phyloP scores from a whole-genome alignment of 2,329 filamentous ascomycete genomes.

The Colletotrichum camelliae region DNA sequence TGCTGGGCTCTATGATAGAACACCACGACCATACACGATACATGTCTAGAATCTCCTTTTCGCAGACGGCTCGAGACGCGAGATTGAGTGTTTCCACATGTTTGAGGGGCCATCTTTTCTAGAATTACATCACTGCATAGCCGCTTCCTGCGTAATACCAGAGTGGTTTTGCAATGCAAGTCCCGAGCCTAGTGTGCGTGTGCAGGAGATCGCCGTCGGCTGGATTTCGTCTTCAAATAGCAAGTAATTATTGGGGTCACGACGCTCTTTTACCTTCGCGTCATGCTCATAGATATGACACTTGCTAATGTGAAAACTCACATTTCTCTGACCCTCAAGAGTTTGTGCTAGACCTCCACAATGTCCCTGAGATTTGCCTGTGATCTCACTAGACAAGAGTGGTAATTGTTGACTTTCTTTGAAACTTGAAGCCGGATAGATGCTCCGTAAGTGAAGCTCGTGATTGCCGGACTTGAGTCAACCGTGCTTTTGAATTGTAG shows the following conservation, averaged over 20 bases:
- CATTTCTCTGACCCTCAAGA: neutral
- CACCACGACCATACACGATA: neutral
- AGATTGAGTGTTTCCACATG: neutral
- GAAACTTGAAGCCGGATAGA: neutral
- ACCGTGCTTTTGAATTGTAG: neutral
- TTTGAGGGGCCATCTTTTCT: neutral
- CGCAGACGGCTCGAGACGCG: neutral
- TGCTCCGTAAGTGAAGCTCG: neutral
- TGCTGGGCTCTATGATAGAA: neutral
- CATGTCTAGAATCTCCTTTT: neutral
- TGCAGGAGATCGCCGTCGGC: neutral
- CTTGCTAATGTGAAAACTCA: neutral
- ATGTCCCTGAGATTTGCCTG: neutral
- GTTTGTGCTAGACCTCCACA: neutral
- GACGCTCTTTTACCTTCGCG: neutral
- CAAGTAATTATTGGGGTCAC: neutral
- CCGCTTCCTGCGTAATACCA: neutral
- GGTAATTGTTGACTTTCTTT: neutral
- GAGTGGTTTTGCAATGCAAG: rapidly evolving
- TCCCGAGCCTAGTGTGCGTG: neutral
- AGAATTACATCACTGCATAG: neutral
- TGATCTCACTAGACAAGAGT: neutral
- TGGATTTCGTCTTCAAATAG: neutral
- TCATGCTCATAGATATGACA: neutral
- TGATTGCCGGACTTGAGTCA: neutral